Conservation (phyloP, 2,329 filamentous ascomycete species). For the Juglanconis sp. region DNA sequence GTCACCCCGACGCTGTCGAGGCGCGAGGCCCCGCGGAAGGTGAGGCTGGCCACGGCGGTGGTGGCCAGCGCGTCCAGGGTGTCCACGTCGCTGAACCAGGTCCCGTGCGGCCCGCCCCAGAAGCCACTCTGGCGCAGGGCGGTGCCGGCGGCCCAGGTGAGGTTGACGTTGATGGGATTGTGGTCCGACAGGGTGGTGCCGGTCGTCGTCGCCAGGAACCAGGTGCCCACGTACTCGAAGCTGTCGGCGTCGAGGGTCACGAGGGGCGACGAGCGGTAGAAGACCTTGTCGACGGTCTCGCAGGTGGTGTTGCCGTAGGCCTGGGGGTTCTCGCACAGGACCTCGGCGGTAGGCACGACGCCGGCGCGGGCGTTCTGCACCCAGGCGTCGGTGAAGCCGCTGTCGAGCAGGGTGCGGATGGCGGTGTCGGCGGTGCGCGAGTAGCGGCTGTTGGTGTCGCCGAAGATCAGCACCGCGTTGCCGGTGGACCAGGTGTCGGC, state of each 20-base stretch:
- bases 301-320: conserved; percentile 46
- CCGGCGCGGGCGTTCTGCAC: conserved; percentile 51
- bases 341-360: conserved; percentile 40
- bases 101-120: conserved; percentile 47
- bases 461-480: conserved; percentile 61
- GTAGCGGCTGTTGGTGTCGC: conserved; percentile 65
- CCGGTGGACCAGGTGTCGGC: conserved; percentile 54
- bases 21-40: conserved; percentile 45
- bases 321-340: conserved; percentile 54
- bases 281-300: conserved; percentile 66
- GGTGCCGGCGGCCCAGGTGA: conserved; percentile 40
- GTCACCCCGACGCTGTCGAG: conserved; percentile 49
- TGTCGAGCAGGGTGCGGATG: conserved; percentile 39
- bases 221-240: conserved; percentile 53
- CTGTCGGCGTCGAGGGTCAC: conserved; percentile 43
- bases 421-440: conserved; percentile 54
- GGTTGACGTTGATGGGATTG: conserved; percentile 59
- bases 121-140: conserved; percentile 42
- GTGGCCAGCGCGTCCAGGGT: conserved; percentile 31
- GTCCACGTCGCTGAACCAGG: conserved; percentile 55
- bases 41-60: conserved; percentile 36
- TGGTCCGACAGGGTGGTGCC: conserved; percentile 61
- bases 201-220: conserved; percentile 55
- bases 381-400: conserved; percentile 56
- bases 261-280: conserved; percentile 52